Percentiles rank a stretch among this genome's conserved stretches.
phyloP scores from a whole-genome alignment of 1,139 yeast genomes.

The Lodderomyces jiufengensis region DNA sequence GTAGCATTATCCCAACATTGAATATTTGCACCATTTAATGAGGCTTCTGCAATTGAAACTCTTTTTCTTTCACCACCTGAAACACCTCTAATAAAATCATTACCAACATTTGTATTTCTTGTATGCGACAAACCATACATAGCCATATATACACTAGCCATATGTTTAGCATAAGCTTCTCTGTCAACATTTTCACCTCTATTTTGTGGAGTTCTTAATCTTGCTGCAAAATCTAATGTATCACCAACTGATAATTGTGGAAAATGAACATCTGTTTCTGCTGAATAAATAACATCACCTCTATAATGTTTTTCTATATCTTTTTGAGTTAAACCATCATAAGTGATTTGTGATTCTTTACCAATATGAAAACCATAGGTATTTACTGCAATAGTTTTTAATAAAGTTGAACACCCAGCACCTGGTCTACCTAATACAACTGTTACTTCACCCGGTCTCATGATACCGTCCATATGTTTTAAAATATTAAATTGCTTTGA shows the following conservation, averaged over 20 bases:
- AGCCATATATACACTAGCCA: conserved; percentile 43
- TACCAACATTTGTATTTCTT: conserved; percentile 34
- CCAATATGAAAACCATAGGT: conserved; percentile 51
- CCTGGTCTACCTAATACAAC: conserved; percentile 39
- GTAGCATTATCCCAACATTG: conserved; percentile 66
- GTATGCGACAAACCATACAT: conserved; percentile 38
- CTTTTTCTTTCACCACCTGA: conserved; percentile 47
- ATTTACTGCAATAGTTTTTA: conserved; percentile 31
- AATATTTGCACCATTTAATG: conserved; percentile 33
- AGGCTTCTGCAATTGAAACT: conserved; percentile 43
- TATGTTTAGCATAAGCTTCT: conserved; percentile 38
- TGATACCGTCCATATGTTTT: conserved; percentile 32
- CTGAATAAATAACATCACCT: conserved; percentile 53
- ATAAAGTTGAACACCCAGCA: conserved; percentile 32
- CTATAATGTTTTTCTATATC: conserved; percentile 46
- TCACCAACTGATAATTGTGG: conserved; percentile 53
- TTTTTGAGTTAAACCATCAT: conserved; percentile 30
- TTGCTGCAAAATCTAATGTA: conserved; percentile 44
- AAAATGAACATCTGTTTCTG: conserved; percentile 52
- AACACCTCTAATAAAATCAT: conserved; percentile 37
- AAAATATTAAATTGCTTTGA: conserved; percentile 26
- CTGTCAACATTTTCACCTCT: conserved; percentile 34
- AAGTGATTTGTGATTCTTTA: conserved; percentile 30
- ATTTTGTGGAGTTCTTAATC: conserved; percentile 39
- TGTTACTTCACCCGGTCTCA: conserved; percentile 32